These are phyloP conservation scores for Pythium scleroteichum DNA, from an alignment of 352 stramenopile species.

Conservation along the genomic window DNA sequence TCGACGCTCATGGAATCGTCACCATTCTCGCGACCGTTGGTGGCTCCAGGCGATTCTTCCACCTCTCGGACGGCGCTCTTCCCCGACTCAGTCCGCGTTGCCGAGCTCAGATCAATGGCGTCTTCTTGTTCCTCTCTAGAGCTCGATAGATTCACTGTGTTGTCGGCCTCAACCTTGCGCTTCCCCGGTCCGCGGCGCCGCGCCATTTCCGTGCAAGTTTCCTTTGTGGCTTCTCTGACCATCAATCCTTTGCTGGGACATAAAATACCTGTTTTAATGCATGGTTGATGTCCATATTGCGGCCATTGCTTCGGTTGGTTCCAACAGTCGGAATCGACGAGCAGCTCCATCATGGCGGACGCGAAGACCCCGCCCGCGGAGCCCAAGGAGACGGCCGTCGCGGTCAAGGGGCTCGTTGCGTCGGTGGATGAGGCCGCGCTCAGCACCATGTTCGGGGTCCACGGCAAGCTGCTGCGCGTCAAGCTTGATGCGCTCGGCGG, in stretches of 20 bases:
- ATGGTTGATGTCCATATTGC: conserved; percentile 22
- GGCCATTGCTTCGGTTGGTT: conserved; percentile 12
- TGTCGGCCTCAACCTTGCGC: conserved; percentile 5
- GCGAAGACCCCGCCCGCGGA: conserved; percentile 17
- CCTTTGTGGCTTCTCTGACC: neutral
- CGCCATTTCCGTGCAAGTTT: neutral
- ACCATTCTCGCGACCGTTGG: neutral
- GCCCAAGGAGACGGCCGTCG: conserved; percentile 39
- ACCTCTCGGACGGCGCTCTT: no score
- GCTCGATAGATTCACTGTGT: neutral
- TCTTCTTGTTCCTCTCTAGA: no score
- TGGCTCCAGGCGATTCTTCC: no score
- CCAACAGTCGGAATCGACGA: conserved; percentile 5
- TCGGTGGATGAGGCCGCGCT: conserved; percentile 42
- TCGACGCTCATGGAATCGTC: conserved; percentile 13
- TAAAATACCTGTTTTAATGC: conserved; percentile 14
- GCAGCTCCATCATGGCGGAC: conserved; percentile 5
- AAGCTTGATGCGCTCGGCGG: conserved; percentile 45
- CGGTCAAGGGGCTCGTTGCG: conserved; percentile 49
- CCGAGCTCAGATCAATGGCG: no score
- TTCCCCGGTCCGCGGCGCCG: conserved; percentile 6
- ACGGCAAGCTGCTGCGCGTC: conserved; percentile 59
- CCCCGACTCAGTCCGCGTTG: no score
- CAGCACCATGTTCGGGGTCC: conserved; percentile 57
- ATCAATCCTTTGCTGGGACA: conserved; percentile 16